A percentile compares a stretch with the other conserved stretches of the same genome.
Evolutionary conservation across 2,329 filamentous ascomycete species (phyloP).

Genomic region (Trichophyton benhamiae): DNA sequence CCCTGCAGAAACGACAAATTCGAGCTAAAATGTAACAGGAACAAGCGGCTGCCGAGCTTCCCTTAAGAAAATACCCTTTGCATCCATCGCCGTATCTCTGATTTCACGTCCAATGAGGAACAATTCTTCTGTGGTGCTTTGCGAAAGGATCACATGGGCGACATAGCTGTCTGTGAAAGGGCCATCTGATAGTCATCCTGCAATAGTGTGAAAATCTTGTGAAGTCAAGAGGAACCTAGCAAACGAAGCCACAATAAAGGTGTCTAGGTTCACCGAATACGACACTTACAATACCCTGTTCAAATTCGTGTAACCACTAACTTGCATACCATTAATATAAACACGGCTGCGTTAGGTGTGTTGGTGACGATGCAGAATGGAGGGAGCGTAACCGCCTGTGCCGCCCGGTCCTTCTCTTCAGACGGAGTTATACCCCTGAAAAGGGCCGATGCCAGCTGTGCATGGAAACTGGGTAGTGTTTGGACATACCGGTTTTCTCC

Average conservation of each 20-base stretch:
- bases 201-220: background rate
- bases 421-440: background rate
- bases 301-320: background rate
- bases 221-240: background rate
- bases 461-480: too few species aligned
- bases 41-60: background rate
- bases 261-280: background rate
- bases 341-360: background rate
- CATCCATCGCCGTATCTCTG: background rate
- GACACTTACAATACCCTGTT: background rate
- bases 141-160: background rate
- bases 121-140: background rate
- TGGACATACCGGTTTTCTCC: background rate
- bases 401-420: background rate
- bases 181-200: background rate
- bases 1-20: background rate
- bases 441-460: background rate
- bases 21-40: background rate
- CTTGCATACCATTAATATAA: background rate
- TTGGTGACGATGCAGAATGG: background rate
- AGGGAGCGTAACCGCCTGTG: background rate
- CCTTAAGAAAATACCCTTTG: too few species aligned
- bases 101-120: background rate
- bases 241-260: background rate
- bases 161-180: background rate